phyloP scores from a whole-genome alignment of 1,284 basidiomycete genomes.

The Irpex sp. region DNA sequence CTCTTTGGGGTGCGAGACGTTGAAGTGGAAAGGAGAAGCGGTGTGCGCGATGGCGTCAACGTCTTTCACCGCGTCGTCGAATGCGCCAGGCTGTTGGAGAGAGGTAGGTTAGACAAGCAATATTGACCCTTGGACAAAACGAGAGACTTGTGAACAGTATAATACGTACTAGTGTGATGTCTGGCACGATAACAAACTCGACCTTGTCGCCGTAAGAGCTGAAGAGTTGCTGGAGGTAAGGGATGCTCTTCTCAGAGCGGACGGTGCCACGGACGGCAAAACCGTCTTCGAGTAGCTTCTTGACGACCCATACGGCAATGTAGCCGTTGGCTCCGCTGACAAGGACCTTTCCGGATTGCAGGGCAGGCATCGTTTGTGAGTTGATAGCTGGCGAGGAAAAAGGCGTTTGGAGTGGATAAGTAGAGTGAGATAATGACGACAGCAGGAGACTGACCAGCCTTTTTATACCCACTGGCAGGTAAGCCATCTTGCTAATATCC shows the following conservation, averaged over 20 bases:
- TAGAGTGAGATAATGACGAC: no score
- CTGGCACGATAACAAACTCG: constrained; percentile 43
- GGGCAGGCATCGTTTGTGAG: constrained; percentile 23
- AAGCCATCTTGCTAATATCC: no score
- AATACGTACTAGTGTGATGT: constrained; percentile 39
- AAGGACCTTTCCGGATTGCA: constrained; percentile 29
- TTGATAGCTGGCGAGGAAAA: background rate
- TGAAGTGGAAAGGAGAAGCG: constrained; percentile 31
- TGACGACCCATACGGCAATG: constrained; percentile 38
- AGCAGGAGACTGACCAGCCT: no score
- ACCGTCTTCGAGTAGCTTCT: constrained; percentile 34
- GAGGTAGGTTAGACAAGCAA: background rate
- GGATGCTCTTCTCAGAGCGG: constrained; percentile 16
- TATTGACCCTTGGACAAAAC: background rate
- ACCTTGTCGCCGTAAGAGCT: constrained; percentile 35
- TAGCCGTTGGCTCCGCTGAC: constrained; percentile 42
- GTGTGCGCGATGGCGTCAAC: constrained; percentile 37
- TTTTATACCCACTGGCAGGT: no score
- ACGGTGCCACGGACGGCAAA: constrained; percentile 48
- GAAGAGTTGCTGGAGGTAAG: constrained; percentile 42
- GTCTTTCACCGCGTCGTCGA: constrained; percentile 33
- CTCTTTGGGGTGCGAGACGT: constrained; percentile 20
- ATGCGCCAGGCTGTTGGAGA: constrained; percentile 13
- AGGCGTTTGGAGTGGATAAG: no score
- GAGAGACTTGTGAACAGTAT: background rate